Base-by-base conservation (phyloP, 345 rosid species). In the Laguncularia racemosa region DNA sequence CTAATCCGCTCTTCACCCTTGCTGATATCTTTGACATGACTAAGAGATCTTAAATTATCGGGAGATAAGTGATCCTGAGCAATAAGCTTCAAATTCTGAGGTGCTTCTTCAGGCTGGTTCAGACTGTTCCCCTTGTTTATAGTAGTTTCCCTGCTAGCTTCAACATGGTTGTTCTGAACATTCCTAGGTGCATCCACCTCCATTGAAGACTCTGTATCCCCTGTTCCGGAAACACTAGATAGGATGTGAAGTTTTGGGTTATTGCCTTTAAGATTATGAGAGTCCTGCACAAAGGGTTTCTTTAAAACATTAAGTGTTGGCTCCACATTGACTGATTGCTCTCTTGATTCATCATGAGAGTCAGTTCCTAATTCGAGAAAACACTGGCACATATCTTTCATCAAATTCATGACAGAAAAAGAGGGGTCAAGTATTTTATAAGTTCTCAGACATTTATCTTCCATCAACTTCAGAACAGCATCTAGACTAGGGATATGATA, bases 361-460 rank as follows among this genome's bases (percentile, higher is more conserved):
- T 80, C 72, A 66, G 80, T 78, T 57, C 86, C 80, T 71, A 80
- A 56, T 58, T 84, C 95, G 65, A 81, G 59, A 76, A 79, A 81
- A 89, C 89, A 84, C 52, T 81, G 81, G 78, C 89, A 86, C 71
- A 86, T 73, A 82, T 89, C 96, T 68, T 72, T 76, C 84, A 92
- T 61, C 71, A 92, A 67, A 62, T 80, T 75, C 67, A 53, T 56
- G 52, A 84, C 64, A 71, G 92, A 82, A 73, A 92, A 82, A 65
- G 71, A 81, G 44, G 86, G 89, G 76, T 89, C 93, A 66, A 77
- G 46, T 69, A 86, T 80, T 70, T 83, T 89, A 73, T 86, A 87
- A 44, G 92, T 73, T 21, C 72, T 81, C 59, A 84, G 89, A 78
- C 89, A 84, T 68, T 74, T 83, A 60, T 80, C 87, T 70, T 86